Evolutionary conservation across 768 basidiomycete species (phyloP), one percentile per base, ranked within the genome.

Genomic region (Macrocybe gigantea): DNA sequence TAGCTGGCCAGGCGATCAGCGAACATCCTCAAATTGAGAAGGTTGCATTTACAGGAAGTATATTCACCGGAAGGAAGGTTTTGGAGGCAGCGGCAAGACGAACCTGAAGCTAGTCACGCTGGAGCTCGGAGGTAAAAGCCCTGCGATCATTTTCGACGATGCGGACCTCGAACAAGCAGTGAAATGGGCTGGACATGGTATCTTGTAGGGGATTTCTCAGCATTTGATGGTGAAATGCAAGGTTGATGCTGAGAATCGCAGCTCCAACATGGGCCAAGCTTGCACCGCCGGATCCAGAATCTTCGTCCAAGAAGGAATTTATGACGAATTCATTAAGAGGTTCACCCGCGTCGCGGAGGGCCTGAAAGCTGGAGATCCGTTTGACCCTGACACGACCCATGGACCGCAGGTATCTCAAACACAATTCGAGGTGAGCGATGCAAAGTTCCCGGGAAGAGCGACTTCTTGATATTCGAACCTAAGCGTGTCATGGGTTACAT

Each of bases 31-130:
- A 55, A 9, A 66, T 88, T 54, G 75, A 79, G 50, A 87, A 86
- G 69, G 74, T 93, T 30, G 85, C 90, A 0, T 94, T 95, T 70
- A 95, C 93, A 0, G 92, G 91, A 2, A 86, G 84, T 49, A 89
- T 88, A 1, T 68, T 83, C 36, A 79, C 83, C 15, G 93, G 93
- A 7, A 77, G 89, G 8, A 83, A 81, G 55, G 74, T 95, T 59
- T 72, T 92, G 74, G 80, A 88, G 56, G 85, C 88, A 3, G 78
- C 92, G 2, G 79, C 88, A 1, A 80, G 63, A 80, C 79, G 31
- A 96, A 95, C 60, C 62, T 96, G 57, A 96, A 95, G 70, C 79
- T 78, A 49, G 83, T 89, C 44, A 87, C 88, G 1, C 78, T 92
- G 32, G 89, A 91, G 64, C 74, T 92, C 15, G 89, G 89, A 11